Base-by-base conservation (phyloP, 257 asterid genomes). In the Gentiana macrophylla region DNA sequence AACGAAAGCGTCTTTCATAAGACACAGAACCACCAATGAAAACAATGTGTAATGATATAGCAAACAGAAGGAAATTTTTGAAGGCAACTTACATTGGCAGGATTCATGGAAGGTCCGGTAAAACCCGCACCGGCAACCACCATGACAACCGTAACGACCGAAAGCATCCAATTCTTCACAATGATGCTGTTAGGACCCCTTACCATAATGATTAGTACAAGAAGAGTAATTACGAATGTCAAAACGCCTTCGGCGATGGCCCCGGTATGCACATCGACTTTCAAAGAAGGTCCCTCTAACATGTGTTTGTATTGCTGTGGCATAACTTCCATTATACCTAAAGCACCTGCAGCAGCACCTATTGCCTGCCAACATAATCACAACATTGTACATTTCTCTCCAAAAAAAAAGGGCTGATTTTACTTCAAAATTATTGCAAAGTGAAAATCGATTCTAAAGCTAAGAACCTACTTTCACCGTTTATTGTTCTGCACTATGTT, bases 71-170 rank as follows among this genome's bases (percentile, higher is more conserved):
- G n/a, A 0, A n/a, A 37, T 2, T 8, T 34, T 10, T 11, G 6
- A 12, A 36, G 2, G 38, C 32, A 49, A 63, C 93, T 84, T 73
- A 84, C 96, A 33, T 84, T 88, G 51, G 90, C 95, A 63, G 96
- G 96, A 75, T 88, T 88, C 96, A 84, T 82, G 58, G 96, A 88
- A 68, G 96, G 96, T 45, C 95, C 94, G 5, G 96, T 84, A 59
- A 80, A 84, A 45, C 66, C 57, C 15, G 96, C 75, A 52, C 95
- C 95, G 33, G 79, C 79, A 72, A 82, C 58, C 3, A 88, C 70
- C 35, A 88, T 55, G 10, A 83, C 41, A 4, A 88, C 81, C 50
- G 90, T 88, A 32, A 85, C 66, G 71, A 69, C 57, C 12, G 96
- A 66, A 35, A 84, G 77, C 83, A 84, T 56, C 88, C 69, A 75